phyloP scores from a whole-genome alignment of 179 eudicot genomes.

The Spergularia azorica region DNA sequence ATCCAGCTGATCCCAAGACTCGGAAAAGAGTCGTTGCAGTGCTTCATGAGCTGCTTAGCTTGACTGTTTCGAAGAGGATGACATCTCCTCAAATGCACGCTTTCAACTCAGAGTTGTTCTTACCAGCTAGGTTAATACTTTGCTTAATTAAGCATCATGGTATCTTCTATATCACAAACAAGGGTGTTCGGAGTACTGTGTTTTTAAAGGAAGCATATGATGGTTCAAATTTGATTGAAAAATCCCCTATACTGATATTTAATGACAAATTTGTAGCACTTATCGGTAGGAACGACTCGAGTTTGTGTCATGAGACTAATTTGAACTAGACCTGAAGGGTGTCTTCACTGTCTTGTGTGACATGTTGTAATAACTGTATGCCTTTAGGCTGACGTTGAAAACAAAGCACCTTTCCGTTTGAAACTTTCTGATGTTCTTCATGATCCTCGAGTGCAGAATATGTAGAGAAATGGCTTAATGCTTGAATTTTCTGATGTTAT shows the following conservation, averaged over 20 bases:
- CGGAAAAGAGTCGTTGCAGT: conserved; percentile 80
- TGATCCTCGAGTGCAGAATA: too few species aligned
- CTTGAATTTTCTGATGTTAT: too few species aligned
- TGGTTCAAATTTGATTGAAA: conserved; percentile 64
- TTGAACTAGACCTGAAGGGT: neutral
- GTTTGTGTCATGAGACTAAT: conserved; percentile 24
- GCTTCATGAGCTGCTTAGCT: conserved; percentile 91
- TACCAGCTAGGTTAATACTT: conserved; percentile 77
- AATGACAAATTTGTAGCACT: conserved; percentile 74
- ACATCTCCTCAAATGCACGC: conserved; percentile 75
- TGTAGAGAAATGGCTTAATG: too few species aligned
- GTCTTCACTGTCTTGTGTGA: neutral
- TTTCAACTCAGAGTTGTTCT: conserved; percentile 66
- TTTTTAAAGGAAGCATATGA: conserved; percentile 87
- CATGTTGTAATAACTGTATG: too few species aligned
- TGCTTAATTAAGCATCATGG: conserved; percentile 92
- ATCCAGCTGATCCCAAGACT: conserved; percentile 66
- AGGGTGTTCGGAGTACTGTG: conserved; percentile 82
- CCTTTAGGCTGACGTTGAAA: too few species aligned
- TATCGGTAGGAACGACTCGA: conserved; percentile 57
- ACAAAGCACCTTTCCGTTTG: too few species aligned
- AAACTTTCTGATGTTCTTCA: too few species aligned
- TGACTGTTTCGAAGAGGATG: conserved; percentile 76
- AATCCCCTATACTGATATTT: conserved; percentile 70
- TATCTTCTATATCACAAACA: conserved; percentile 85